Base-by-base conservation (phyloP, 768 basidiomycete species). In the Tricholoma terreum region DNA sequence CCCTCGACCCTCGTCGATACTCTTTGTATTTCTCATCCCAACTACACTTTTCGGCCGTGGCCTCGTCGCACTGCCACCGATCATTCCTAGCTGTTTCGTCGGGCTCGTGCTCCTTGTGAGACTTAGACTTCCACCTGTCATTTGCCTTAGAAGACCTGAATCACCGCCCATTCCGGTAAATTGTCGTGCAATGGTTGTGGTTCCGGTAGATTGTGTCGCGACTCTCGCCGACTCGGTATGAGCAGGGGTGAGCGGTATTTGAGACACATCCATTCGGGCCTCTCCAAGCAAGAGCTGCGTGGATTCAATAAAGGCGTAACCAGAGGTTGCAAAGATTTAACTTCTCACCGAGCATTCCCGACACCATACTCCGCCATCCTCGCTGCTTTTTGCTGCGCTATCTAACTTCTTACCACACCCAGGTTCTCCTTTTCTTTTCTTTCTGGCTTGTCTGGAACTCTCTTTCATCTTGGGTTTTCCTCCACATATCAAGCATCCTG, bases 401-500 rank as follows among this genome's bases (percentile, higher is more conserved):
- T 94, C 92, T 12, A 93, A 71, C 61, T 80, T 84, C 75, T 94
- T 94, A 9, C 90, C 87, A 63, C 92, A 94, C 8, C 91, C 91
- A 8, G 89, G 85, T 59, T 81, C 80, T 19, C 77, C 82, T 49
- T 79, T 81, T 59, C 81, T 82, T 61, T 74, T 70, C 69, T 78
- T 73, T 9, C n/a, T 42, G 4, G 2, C 22, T 52, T 45, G 43
- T 49, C 38, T 38, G n/a, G 12, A 33, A 15, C 15, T 9, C 19
- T 38, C 33, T 19, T 17, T 30, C 19, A 19, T n/a, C 12, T 17
- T 40, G 19, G 17, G 19, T 15, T 84, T 89, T 0, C 92, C 92
- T 1, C 92, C 92, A 65, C 92, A 94, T 6, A 91, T 79, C 50
- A 94, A 77, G 69, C 92, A 94, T 36, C 78, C 66, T 6, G 80